phyloP scores from a whole-genome alignment of 1,284 basidiomycete genomes.

The Papiliotrema flavescens region DNA sequence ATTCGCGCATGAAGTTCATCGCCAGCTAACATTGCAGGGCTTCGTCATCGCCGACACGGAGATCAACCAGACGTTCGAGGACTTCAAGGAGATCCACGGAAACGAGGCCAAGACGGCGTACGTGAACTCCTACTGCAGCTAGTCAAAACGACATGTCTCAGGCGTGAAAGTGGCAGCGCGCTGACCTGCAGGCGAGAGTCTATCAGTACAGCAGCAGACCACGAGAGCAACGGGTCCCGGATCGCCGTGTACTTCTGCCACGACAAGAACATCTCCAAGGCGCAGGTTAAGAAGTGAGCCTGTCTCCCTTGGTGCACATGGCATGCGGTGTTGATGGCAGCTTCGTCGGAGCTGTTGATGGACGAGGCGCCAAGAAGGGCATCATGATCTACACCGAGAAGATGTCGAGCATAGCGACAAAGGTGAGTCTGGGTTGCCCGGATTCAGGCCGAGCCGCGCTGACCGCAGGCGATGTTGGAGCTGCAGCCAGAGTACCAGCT shows the following conservation, averaged over 20 bases:
- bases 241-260: conserved; percentile 94
- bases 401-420: conserved; percentile 94
- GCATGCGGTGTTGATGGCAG: conserved; percentile 51
- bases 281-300: conserved; percentile 92
- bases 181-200: conserved; percentile 64
- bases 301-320: too few species aligned
- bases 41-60: conserved; percentile 50
- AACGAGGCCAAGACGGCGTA: conserved; percentile 42
- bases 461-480: conserved; percentile 72
- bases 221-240: conserved; percentile 67
- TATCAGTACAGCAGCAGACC: conserved; percentile 82
- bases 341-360: conserved; percentile 79
- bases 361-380: conserved; percentile 82
- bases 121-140: conserved; percentile 12
- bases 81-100: conserved; percentile 43
- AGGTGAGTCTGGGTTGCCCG: conserved; percentile 56
- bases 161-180: too few species aligned
- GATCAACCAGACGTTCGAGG: conserved; percentile 47
- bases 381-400: conserved; percentile 94
- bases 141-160: too few species aligned
- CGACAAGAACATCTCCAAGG: conserved; percentile 87
- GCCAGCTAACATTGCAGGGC: conserved; percentile 26
- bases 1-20: not conserved
- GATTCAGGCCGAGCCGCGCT: not conserved
- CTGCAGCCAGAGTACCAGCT: conserved; percentile 82